Evolutionary conservation across 164 flowering plant species (phyloP).

Genomic region (Kingdonia uniflora): DNA sequence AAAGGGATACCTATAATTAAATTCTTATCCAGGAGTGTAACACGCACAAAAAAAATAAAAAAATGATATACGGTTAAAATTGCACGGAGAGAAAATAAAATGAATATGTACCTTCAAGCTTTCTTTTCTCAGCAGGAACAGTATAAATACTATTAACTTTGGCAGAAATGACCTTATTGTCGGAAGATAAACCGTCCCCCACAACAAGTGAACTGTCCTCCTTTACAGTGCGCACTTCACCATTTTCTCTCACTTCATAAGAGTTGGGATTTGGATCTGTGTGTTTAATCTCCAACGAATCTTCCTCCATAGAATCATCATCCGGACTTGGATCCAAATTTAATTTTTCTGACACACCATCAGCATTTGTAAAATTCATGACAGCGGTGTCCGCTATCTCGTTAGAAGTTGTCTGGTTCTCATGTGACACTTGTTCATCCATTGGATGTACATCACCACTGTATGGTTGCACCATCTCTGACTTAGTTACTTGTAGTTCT

Average conservation of each 20-base stretch:
- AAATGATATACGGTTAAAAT: background rate
- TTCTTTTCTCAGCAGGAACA: slow-evolving; percentile 52
- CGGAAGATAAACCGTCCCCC: slow-evolving; percentile 28
- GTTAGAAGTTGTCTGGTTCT: slow-evolving; percentile 33
- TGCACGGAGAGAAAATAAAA: background rate
- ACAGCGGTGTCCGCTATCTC: slow-evolving; percentile 33
- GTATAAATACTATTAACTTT: slow-evolving; percentile 23
- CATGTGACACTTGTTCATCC: slow-evolving; percentile 56
- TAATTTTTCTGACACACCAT: slow-evolving; percentile 55
- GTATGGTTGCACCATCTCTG: slow-evolving; percentile 70
- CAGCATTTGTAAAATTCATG: slow-evolving; percentile 26
- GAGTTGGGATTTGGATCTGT: slow-evolving; percentile 35
- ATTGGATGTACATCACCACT: slow-evolving; percentile 51
- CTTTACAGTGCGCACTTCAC: slow-evolving; percentile 28
- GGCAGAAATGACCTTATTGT: slow-evolving; percentile 19
- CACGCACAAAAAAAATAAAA: background rate
- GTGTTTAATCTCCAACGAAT: slow-evolving; percentile 56
- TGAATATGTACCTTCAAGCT: slow-evolving; percentile 38
- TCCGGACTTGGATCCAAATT: slow-evolving; percentile 76
- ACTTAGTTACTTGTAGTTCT: slow-evolving; percentile 65
- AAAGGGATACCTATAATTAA: too few species aligned
- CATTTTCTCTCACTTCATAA: slow-evolving; percentile 31
- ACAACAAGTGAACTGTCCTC: slow-evolving; percentile 34
- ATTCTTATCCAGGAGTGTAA: too few species aligned
- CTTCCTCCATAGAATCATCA: slow-evolving; percentile 88